phyloP scores from a whole-genome alignment of 331 rosid genomes.

The Dryas integrifolia region DNA sequence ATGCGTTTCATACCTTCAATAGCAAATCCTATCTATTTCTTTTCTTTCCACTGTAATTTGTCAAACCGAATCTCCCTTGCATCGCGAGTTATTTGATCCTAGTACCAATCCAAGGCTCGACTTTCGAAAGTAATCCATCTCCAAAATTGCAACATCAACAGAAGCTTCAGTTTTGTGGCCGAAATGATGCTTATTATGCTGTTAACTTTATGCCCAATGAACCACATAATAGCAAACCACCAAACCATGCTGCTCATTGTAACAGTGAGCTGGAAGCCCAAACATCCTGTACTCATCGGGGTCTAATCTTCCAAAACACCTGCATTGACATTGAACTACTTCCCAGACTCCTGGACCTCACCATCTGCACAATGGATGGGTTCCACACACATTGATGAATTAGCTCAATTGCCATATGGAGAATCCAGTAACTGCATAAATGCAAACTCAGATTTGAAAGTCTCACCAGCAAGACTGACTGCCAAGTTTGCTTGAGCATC shows the following conservation, averaged over 20 bases:
- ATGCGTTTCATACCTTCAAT: neutral
- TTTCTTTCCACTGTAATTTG: neutral
- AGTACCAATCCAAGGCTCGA: neutral
- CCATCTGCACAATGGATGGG: slow-evolving; percentile 52
- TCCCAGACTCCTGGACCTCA: slow-evolving; percentile 41
- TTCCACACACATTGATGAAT: neutral
- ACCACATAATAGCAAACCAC: neutral
- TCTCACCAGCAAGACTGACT: slow-evolving; percentile 60
- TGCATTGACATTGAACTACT: slow-evolving; percentile 2
- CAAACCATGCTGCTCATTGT: neutral
- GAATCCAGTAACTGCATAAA: slow-evolving; percentile 7
- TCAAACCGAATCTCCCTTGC: neutral
- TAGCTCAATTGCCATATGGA: neutral
- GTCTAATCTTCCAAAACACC: neutral
- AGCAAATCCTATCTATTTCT: neutral
- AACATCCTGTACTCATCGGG: neutral
- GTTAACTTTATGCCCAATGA: neutral
- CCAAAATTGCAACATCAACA: neutral
- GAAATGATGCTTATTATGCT: neutral
- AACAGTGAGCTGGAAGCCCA: neutral
- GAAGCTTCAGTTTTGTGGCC: slow-evolving; percentile 2
- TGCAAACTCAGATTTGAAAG: slow-evolving; percentile 15
- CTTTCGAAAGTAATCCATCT: neutral
- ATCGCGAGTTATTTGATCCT: neutral
- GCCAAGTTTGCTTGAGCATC: slow-evolving; percentile 93